Conservation (phyloP, 768 basidiomycete genomes). For the Pleurotus djamor region DNA sequence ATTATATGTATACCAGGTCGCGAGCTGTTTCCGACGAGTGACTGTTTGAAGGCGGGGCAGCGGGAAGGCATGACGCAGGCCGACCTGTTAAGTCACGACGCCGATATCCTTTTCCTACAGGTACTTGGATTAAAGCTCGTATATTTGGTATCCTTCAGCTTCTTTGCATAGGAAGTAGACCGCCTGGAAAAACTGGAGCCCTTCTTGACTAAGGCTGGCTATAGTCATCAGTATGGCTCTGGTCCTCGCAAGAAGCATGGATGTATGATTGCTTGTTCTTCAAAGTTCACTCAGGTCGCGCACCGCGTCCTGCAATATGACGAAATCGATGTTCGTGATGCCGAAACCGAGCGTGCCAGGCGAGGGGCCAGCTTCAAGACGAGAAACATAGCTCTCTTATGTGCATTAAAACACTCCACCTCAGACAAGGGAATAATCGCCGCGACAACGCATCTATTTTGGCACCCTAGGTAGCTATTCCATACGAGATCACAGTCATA, state of each 20-base stretch:
- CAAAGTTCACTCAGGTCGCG: constrained; percentile 44
- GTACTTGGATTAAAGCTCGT: constrained; percentile 29
- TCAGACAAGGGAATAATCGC: constrained; percentile 60
- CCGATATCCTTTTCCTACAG: constrained; percentile 87
- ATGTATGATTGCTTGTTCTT: constrained; percentile 76
- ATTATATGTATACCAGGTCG: constrained; percentile 46
- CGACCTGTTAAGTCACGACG: constrained; percentile 71
- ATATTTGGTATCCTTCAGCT: constrained; percentile 3
- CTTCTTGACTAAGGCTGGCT: constrained; percentile 60
- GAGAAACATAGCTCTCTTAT: constrained; percentile 77
- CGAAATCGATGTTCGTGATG: constrained; percentile 45
- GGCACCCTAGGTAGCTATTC: constrained; percentile 78
- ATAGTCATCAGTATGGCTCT: constrained; percentile 60
- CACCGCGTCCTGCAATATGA: constrained; percentile 68
- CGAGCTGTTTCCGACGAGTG: constrained; percentile 80
- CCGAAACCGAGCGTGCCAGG: constrained; percentile 30
- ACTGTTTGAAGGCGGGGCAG: constrained; percentile 75
- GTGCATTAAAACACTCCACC: constrained; percentile 54
- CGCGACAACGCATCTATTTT: constrained; percentile 92
- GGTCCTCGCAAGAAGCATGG: constrained; percentile 84
- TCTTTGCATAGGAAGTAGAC: constrained; percentile 75
- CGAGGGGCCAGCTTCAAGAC: constrained; percentile 66
- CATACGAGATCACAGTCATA: neutral
- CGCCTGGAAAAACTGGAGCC: constrained; percentile 72
- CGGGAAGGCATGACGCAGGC: constrained; percentile 73